These are phyloP conservation scores for Mortierella sp. DNA, from an alignment of 371 early-diverging fungal species.

Conservation along the genomic window DNA sequence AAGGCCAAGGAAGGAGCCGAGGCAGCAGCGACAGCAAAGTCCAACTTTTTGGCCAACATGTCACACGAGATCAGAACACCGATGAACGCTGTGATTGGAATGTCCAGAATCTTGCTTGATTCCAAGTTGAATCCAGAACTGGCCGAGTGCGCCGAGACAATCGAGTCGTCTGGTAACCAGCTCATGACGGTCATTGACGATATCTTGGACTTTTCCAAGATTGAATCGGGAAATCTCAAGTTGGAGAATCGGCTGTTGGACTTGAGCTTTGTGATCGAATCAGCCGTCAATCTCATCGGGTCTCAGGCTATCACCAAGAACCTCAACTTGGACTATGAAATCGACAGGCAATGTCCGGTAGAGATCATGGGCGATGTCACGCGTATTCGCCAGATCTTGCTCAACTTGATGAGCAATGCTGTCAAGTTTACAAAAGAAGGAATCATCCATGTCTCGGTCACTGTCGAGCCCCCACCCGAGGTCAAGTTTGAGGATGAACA, in stretches of 20 bases:
- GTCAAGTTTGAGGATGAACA: slow-evolving; percentile 47
- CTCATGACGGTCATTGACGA: slow-evolving; percentile 67
- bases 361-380: slow-evolving; percentile 62
- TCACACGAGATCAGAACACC: slow-evolving; percentile 68
- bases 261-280: slow-evolving; percentile 43
- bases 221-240: slow-evolving; percentile 65
- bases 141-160: slow-evolving; percentile 73
- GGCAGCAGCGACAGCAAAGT: slow-evolving; percentile 62
- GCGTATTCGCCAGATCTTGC: slow-evolving; percentile 61
- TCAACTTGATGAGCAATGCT: slow-evolving; percentile 68
- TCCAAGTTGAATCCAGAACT: slow-evolving; percentile 70
- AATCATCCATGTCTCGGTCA: slow-evolving; percentile 63
- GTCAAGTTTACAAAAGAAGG: slow-evolving; percentile 74
- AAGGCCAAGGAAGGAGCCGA: slow-evolving; percentile 63
- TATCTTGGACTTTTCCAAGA: slow-evolving; percentile 66
- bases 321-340: slow-evolving; percentile 62
- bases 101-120: slow-evolving; percentile 72
- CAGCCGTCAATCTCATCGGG: slow-evolving; percentile 60
- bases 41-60: slow-evolving; percentile 69
- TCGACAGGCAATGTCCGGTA: slow-evolving; percentile 65
- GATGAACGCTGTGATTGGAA: slow-evolving; percentile 71
- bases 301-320: slow-evolving; percentile 61
- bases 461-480: slow-evolving; percentile 35
- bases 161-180: slow-evolving; percentile 72
- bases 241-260: slow-evolving; percentile 47